Evolutionary conservation across 176 grass and related monocot genomes (phyloP).

Genomic region (Stipa capillata): DNA sequence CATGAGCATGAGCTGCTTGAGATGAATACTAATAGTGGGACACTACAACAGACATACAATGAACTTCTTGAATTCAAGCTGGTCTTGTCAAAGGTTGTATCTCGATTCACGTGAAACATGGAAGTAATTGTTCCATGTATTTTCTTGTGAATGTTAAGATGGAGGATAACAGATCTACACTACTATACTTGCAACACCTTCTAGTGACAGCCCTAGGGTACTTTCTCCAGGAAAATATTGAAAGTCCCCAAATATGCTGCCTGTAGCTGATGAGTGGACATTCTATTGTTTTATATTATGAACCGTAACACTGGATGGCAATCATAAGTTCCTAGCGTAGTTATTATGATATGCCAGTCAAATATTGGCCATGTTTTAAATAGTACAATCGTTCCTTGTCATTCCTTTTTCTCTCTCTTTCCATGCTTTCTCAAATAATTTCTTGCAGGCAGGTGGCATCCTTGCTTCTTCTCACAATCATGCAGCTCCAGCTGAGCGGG

Average conservation of each 20-base stretch:
- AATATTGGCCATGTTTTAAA: conserved; percentile 1
- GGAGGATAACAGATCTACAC: not conserved
- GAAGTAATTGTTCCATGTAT: not conserved
- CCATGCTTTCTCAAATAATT: conserved; percentile 56
- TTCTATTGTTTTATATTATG: not conserved
- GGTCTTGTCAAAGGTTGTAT: conserved; percentile 96
- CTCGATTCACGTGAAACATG: conserved; percentile 15
- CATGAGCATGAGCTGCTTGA: conserved; percentile 94
- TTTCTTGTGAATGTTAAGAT: conserved; percentile 8
- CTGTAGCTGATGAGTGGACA: not conserved
- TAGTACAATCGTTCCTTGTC: no score
- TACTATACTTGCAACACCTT: not conserved
- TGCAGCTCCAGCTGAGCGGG: conserved; percentile 57
- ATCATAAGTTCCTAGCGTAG: not conserved
- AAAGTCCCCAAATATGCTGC: not conserved
- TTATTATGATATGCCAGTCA: conserved; percentile 6
- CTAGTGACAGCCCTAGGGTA: not conserved
- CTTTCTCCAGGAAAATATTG: conserved; percentile 1
- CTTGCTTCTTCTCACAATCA: conserved; percentile 94
- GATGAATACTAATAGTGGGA: conserved; percentile 88
- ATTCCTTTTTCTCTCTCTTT: conserved; percentile 3
- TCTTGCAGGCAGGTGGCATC: conserved; percentile 97
- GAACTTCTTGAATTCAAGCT: conserved; percentile 99
- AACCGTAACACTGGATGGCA: not conserved
- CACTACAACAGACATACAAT: conserved; percentile 79